phyloP scores from a whole-genome alignment of 805 yeast species.

The Isabelozyma rhagii region DNA sequence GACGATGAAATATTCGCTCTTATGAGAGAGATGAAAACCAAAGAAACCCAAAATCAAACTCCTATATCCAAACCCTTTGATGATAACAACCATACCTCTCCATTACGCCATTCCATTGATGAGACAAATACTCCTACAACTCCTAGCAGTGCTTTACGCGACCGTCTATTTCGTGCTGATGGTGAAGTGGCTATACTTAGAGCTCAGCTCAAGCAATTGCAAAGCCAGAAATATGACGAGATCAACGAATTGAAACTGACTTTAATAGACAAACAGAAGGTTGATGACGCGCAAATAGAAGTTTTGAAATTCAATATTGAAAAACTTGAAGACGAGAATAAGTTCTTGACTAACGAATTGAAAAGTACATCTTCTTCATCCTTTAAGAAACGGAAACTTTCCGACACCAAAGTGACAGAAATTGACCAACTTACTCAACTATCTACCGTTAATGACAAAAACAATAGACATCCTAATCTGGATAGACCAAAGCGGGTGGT shows the following conservation, averaged over 20 bases:
- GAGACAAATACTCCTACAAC: not conserved
- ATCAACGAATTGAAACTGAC: constrained; percentile 18
- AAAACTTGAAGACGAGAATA: constrained; percentile 41
- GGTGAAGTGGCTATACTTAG: constrained; percentile 84
- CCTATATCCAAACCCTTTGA: not conserved
- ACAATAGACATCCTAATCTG: not conserved
- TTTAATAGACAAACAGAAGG: constrained; percentile 10
- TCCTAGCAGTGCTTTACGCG: constrained; percentile 15
- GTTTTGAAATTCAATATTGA: constrained; percentile 29
- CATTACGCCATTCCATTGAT: not conserved
- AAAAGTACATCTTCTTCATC: constrained; percentile 16
- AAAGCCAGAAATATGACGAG: constrained; percentile 39
- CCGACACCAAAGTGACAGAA: not conserved
- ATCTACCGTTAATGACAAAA: not conserved
- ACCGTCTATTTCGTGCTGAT: constrained; percentile 47
- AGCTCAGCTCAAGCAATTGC: constrained; percentile 53
- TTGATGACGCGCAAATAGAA: constrained; percentile 28
- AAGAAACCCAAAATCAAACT: constrained; percentile 2
- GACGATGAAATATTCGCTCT: constrained; percentile 49
- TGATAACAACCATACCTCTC: not conserved
- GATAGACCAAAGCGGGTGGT: not conserved
- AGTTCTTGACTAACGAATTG: constrained; percentile 38
- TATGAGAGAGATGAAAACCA: constrained; percentile 22
- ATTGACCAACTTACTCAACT: constrained; percentile 2
- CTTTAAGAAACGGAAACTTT: constrained; percentile 15